Conservation (phyloP, 1,139 yeast species). For the Suhomyces atakaporum region DNA sequence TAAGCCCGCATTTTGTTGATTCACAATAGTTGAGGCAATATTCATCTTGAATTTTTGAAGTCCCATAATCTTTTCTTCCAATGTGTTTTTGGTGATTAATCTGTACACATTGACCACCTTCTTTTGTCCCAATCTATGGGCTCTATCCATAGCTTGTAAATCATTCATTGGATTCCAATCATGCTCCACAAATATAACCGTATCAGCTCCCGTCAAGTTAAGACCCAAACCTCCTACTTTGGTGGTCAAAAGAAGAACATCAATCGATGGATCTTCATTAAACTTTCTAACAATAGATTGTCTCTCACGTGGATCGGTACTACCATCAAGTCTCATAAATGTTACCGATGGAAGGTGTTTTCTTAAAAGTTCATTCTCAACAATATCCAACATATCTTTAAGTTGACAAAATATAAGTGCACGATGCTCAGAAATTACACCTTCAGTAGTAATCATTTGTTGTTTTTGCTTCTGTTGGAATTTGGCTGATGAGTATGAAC, state of each 20-base stretch:
- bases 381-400: constrained; percentile 97
- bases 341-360: constrained; percentile 89
- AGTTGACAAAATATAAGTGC: constrained; percentile 95
- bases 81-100: constrained; percentile 85
- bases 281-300: constrained; percentile 90
- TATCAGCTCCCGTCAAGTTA: constrained; percentile 97
- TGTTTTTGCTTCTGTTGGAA: constrained; percentile 31
- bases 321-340: constrained; percentile 93
- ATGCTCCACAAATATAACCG: constrained; percentile 97
- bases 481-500: constrained; percentile 36
- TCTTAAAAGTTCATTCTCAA: constrained; percentile 82
- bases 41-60: constrained; percentile 96
- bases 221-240: constrained; percentile 98
- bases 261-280: constrained; percentile 96
- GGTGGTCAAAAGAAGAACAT: constrained; percentile 85
- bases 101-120: constrained; percentile 95
- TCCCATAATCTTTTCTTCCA: constrained; percentile 98
- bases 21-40: constrained; percentile 93
- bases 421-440: constrained; percentile 91
- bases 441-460: constrained; percentile 52
- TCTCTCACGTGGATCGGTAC: constrained; percentile 89
- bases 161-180: constrained; percentile 99
- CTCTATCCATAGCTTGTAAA: constrained; percentile 98
- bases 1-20: constrained; percentile 94
- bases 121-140: constrained; percentile 96